A percentile compares a stretch with the other conserved stretches of the same genome.
Conservation (phyloP, 148 eudicot genomes). For the Diospyros lotus region DNA sequence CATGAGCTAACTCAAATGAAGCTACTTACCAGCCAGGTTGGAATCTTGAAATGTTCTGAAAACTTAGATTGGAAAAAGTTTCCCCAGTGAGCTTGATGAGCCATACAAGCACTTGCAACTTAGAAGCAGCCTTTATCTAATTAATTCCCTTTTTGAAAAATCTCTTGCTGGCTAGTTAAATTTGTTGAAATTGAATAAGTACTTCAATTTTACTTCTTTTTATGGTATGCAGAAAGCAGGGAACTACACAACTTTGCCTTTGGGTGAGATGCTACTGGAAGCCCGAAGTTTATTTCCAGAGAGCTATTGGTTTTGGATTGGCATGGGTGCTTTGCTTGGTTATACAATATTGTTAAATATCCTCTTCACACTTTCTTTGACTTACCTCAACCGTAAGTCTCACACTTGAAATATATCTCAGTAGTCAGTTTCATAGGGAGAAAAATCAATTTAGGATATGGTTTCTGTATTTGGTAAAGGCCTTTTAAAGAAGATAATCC, state of each 20-base stretch:
- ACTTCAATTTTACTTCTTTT: background rate
- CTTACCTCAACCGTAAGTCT: conserved; percentile 86
- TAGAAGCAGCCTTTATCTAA: background rate
- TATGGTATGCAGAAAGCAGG: conserved; percentile 54
- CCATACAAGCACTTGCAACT: background rate
- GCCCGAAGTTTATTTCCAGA: conserved; percentile 76
- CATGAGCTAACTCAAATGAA: background rate
- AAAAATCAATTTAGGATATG: background rate
- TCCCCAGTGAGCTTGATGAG: background rate
- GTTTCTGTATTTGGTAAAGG: background rate
- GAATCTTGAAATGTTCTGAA: background rate
- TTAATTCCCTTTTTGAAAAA: background rate
- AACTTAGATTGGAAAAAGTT: background rate
- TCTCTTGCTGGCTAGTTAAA: background rate
- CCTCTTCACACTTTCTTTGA: conserved; percentile 76
- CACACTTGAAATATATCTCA: conserved; percentile 14
- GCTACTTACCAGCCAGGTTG: background rate
- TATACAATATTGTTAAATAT: conserved; percentile 69
- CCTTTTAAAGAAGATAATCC: conserved; percentile 6
- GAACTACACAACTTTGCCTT: conserved; percentile 38
- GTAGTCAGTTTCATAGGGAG: background rate
- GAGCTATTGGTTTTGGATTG: conserved; percentile 97
- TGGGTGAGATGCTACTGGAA: conserved; percentile 80
- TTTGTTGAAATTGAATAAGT: background rate
- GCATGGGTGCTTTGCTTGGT: conserved; percentile 87